Evolutionary conservation across 352 stramenopile genomes (phyloP).

Genomic region (Vaucheria bursata): DNA sequence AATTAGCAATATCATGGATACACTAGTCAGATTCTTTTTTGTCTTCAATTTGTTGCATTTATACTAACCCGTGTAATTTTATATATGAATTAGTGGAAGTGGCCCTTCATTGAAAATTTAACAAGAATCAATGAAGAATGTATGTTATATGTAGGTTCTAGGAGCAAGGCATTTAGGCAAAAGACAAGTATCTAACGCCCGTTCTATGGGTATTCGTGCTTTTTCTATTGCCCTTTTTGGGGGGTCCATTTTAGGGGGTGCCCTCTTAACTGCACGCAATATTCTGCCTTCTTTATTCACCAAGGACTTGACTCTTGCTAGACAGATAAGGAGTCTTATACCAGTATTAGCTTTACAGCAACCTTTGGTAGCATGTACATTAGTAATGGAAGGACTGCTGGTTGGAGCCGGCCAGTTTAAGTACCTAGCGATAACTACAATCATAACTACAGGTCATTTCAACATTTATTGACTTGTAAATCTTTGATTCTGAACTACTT

Average conservation of each 20-base stretch:
- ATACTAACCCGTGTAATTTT: no score
- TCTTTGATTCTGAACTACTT: no score
- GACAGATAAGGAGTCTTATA: constrained; percentile 20
- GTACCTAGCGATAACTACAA: constrained; percentile 23
- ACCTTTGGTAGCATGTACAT: constrained; percentile 36
- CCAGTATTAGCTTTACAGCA: constrained; percentile 37
- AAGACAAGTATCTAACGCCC: constrained; percentile 19
- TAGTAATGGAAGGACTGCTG: constrained; percentile 35
- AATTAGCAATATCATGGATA: no score
- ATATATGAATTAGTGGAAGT: no score
- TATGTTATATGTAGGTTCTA: constrained; percentile 9
- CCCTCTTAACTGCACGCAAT: constrained; percentile 11
- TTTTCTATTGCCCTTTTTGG: constrained; percentile 15
- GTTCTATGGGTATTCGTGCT: constrained; percentile 30
- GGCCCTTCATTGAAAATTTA: no score
- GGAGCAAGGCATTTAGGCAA: constrained; percentile 21
- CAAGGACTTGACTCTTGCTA: constrained; percentile 20
- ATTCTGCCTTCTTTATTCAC: constrained; percentile 35
- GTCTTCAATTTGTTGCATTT: no score
- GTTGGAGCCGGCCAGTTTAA: constrained; percentile 36
- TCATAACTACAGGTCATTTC: constrained; percentile 1
- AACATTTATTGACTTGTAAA: no score
- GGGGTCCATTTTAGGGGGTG: constrained; percentile 11
- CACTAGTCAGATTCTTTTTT: no score
- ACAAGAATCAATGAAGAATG: no score